A percentile compares a stretch with the other conserved stretches of the same genome.
These are phyloP conservation scores for Detonula confervacea DNA, from an alignment of 352 stramenopile genomes.

Conservation along the genomic window DNA sequence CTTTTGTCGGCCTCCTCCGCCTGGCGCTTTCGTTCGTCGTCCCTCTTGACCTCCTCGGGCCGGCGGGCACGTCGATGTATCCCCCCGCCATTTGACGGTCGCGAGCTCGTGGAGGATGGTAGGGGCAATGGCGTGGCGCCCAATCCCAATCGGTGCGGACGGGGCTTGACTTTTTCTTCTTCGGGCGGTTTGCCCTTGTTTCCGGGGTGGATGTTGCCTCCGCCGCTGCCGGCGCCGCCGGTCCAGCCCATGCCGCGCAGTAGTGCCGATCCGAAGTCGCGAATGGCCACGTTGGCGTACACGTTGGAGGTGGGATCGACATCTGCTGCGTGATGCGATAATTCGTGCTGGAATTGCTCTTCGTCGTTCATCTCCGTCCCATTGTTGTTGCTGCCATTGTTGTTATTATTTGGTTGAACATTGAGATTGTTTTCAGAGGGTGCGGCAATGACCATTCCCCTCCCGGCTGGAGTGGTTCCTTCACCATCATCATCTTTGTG, in stretches of 20 bases:
- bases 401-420: not conserved
- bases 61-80: constrained; percentile 39
- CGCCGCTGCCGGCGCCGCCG: constrained; percentile 63
- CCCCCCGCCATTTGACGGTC: constrained; percentile 7
- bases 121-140: constrained; percentile 87
- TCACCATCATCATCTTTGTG: constrained; percentile 6
- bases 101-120: constrained; percentile 26
- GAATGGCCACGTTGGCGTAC: constrained; percentile 84
- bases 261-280: constrained; percentile 95
- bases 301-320: constrained; percentile 47
- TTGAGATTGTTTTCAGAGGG: constrained; percentile 36
- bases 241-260: constrained; percentile 98
- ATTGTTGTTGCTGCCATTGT: constrained; percentile 3
- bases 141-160: constrained; percentile 92
- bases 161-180: constrained; percentile 77
- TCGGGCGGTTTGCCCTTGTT: constrained; percentile 25
- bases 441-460: constrained; percentile 34
- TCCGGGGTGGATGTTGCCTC: constrained; percentile 34
- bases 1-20: constrained; percentile 64
- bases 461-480: not conserved
- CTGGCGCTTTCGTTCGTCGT: constrained; percentile 67
- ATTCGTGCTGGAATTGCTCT: constrained; percentile 43
- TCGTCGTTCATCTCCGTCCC: constrained; percentile 35
- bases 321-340: constrained; percentile 45
- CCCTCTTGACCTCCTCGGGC: constrained; percentile 70